Evolutionary conservation across 2,329 filamentous ascomycete species (phyloP), one percentile per base, ranked within the genome.

Genomic region (Paraconiothyrium brasiliense): DNA sequence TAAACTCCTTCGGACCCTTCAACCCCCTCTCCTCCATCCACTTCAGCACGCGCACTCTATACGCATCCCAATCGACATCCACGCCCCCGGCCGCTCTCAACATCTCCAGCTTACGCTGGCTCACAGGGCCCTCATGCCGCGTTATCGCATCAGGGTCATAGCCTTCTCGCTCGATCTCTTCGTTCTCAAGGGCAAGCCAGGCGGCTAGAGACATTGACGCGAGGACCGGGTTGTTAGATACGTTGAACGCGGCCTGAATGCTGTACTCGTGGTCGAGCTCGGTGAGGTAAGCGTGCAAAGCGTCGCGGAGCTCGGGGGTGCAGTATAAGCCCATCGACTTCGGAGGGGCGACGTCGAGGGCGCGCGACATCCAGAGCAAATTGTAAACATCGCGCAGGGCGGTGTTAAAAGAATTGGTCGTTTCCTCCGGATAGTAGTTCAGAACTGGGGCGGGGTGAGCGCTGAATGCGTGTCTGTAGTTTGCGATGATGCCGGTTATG

Each of bases 371-470:
- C 92, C 92, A 96, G 50, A 95, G 77, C 54, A 91, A 88, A 74
- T 96, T 96, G 81, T 92, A 94, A 35, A 93, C 85, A 73, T 97
- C 93, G 88, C 95, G 94, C 35, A 96, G 85, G 74, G 91, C 93
- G 24, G 90, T 90, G 75, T 97, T 97, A 80, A 95, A 94, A 27
- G 85, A 80, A 65, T 88, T 86, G 44, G 76, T 77, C 49, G 63
- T 65, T 71, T 69, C 50, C 66, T 59, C 43, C 54, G 73, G 51
- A 67, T 76, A 67, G 67, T 76, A 68, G 69, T 72, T 63, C 73
- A 81, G 57, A 71, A 78, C 65, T 11, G 76, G 84, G 74, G 58
- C 79, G 24, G 80, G 87, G 60, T 89, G 87, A 30, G 81, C 78
- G 72, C 94, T 91, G 70, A 94, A 92, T 0, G 89, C 87, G 27